These are phyloP conservation scores for Phytophthora capsici DNA, from an alignment of 352 stramenopile genomes.

Conservation along the genomic window DNA sequence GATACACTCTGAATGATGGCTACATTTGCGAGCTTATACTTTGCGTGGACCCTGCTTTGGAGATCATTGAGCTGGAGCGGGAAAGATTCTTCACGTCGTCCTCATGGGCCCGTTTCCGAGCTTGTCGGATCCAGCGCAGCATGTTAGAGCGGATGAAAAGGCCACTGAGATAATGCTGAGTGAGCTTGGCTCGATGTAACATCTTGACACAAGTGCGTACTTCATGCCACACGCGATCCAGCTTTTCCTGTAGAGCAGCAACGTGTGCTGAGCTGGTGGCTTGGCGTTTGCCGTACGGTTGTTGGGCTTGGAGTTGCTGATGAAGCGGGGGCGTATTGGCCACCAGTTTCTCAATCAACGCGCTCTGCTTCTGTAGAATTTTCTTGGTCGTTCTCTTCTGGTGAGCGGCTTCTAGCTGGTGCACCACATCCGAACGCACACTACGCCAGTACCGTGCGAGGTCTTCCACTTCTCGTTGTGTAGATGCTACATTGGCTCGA, in stretches of 20 bases:
- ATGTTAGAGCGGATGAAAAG: slow-evolving; percentile 69
- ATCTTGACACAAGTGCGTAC: slow-evolving; percentile 69
- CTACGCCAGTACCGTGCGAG: slow-evolving; percentile 67
- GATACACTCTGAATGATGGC: slow-evolving; percentile 8
- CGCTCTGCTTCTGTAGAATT: slow-evolving; percentile 59
- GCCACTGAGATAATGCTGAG: slow-evolving; percentile 72
- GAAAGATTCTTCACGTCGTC: slow-evolving; percentile 29
- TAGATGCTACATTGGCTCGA: slow-evolving; percentile 63
- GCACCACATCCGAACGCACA: slow-evolving; percentile 51
- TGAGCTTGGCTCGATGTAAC: slow-evolving; percentile 69
- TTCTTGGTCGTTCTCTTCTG: slow-evolving; percentile 72
- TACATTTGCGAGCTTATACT: slow-evolving; percentile 16
- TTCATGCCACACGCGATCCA: slow-evolving; percentile 59
- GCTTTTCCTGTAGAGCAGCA: slow-evolving; percentile 30
- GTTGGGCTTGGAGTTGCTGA: slow-evolving; percentile 23
- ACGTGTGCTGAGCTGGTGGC: slow-evolving; percentile 20
- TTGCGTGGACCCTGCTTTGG: slow-evolving; percentile 18
- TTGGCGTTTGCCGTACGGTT: slow-evolving; percentile 24
- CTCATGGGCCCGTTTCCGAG: slow-evolving; percentile 44
- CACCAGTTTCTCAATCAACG: slow-evolving; percentile 63
- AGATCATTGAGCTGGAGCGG: slow-evolving; percentile 8
- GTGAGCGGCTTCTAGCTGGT: slow-evolving; percentile 63
- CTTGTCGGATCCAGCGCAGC: slow-evolving; percentile 63
- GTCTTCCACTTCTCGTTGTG: slow-evolving; percentile 68
- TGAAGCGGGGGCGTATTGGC: slow-evolving; percentile 21